Percentiles rank a stretch among this genome's conserved stretches.
Conservation (phyloP, 768 basidiomycete genomes). For the Mycena alexandri region DNA sequence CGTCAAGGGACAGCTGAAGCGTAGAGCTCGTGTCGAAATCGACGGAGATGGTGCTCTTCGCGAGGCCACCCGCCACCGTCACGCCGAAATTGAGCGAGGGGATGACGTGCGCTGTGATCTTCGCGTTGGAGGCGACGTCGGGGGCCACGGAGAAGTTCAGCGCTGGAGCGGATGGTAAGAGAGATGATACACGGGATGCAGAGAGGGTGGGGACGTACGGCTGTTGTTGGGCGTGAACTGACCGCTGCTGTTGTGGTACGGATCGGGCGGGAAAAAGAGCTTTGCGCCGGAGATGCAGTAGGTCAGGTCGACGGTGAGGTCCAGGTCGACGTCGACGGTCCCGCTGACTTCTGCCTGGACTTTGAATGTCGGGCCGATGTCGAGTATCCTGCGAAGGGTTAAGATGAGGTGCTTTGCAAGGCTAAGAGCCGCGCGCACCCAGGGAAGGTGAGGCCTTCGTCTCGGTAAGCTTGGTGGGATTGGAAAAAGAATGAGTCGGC, state of each 20-base stretch:
- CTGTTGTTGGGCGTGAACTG: slow-evolving; percentile 45
- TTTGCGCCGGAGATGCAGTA: slow-evolving; percentile 49
- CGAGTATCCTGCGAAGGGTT: slow-evolving; percentile 47
- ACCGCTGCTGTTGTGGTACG: slow-evolving; percentile 40
- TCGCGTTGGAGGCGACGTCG: slow-evolving; percentile 43
- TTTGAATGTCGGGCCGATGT: slow-evolving; percentile 54
- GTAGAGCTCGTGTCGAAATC: slow-evolving; percentile 48
- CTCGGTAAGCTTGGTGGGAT: too few relatives aligned
- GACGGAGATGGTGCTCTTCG: slow-evolving; percentile 34
- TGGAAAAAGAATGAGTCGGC: too few relatives aligned
- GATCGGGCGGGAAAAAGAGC: slow-evolving; percentile 53
- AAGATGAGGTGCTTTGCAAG: not conserved
- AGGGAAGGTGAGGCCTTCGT: slow-evolving; percentile 43
- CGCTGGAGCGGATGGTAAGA: slow-evolving; percentile 33
- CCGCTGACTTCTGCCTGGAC: slow-evolving; percentile 46
- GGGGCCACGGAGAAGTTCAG: slow-evolving; percentile 52
- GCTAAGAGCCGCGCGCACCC: slow-evolving; percentile 40
- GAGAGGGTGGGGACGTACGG: slow-evolving; percentile 40
- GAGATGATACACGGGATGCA: not conserved
- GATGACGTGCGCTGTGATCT: slow-evolving; percentile 52
- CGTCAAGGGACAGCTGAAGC: slow-evolving; percentile 41
- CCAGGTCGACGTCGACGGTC: slow-evolving; percentile 48
- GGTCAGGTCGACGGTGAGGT: slow-evolving; percentile 48
- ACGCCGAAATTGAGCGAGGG: slow-evolving; percentile 53
- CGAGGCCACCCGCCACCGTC: slow-evolving; percentile 34